Evolutionary conservation across 306 rosid species (phyloP).

Genomic region (Acacia acuminata): DNA sequence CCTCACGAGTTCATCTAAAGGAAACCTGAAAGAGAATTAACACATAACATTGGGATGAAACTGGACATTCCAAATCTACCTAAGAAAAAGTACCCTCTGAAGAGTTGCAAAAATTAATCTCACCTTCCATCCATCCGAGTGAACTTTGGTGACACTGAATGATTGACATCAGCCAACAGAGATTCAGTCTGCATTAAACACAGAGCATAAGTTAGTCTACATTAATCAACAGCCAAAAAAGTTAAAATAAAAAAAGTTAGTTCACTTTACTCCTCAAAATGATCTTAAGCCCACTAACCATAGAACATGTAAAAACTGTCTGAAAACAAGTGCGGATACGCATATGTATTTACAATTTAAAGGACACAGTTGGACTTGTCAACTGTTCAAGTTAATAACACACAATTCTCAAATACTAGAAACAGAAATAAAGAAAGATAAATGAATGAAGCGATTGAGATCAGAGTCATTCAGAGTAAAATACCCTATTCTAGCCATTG

Average conservation of each 20-base stretch:
- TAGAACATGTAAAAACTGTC: not conserved
- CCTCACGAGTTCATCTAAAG: conserved; percentile 51
- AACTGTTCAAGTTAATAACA: not conserved
- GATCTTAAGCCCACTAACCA: not conserved
- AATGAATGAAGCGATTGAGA: not conserved
- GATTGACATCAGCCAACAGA: conserved; percentile 41
- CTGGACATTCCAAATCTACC: not conserved
- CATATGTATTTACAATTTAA: not conserved
- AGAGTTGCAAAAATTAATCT: not conserved
- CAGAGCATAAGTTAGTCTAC: not conserved
- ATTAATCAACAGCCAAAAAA: not conserved
- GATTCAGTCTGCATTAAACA: conserved; percentile 40
- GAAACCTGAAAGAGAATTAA: conserved; percentile 52
- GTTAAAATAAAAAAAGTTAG: not conserved
- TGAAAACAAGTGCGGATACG: not conserved
- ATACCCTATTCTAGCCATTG: not conserved
- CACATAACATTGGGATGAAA: not conserved
- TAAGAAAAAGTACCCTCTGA: not conserved
- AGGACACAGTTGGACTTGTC: not conserved
- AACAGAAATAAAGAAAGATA: not conserved
- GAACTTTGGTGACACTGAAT: conserved; percentile 30
- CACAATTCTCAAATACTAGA: not conserved
- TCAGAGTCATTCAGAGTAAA: not conserved
- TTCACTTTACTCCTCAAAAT: conserved; percentile 7
- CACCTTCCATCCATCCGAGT: conserved; percentile 55